phyloP scores from a whole-genome alignment of 148 eudicot genomes.

The Diospyros kaki region DNA sequence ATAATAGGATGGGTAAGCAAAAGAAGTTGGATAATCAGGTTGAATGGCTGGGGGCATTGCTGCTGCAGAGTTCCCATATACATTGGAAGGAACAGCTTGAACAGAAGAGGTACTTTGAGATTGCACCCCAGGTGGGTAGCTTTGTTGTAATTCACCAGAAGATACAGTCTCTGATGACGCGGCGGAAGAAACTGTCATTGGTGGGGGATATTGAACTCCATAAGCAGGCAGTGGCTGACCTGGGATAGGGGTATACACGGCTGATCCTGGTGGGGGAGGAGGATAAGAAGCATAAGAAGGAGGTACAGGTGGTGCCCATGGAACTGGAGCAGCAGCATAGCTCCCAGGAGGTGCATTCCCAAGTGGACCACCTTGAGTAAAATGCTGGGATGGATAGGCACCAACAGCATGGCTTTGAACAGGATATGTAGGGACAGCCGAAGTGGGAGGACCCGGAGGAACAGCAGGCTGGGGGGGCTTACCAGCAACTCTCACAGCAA shows the following conservation, averaged over 20 bases:
- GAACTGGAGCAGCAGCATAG: slow-evolving; percentile 50
- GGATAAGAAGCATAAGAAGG: slow-evolving; percentile 61
- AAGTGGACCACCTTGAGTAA: slow-evolving; percentile 48
- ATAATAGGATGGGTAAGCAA: slow-evolving; percentile 55
- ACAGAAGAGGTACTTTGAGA: slow-evolving; percentile 44
- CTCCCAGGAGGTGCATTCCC: slow-evolving; percentile 40
- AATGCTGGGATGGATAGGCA: slow-evolving; percentile 75
- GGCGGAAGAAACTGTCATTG: slow-evolving; percentile 38
- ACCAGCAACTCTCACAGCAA: slow-evolving; percentile 93
- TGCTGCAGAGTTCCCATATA: slow-evolving; percentile 38
- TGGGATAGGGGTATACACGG: slow-evolving; percentile 46
- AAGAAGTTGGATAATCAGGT: slow-evolving; percentile 50
- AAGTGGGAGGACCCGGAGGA: slow-evolving; percentile 60
- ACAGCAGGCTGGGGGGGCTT: slow-evolving; percentile 73
- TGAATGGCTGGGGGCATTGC: slow-evolving; percentile 39
- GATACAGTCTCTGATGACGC: slow-evolving; percentile 36
- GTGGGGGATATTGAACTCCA: slow-evolving; percentile 60
- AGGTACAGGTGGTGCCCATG: slow-evolving; percentile 79
- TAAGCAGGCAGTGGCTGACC: slow-evolving; percentile 55
- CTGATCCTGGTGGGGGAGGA: slow-evolving; percentile 70
- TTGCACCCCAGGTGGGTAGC: slow-evolving; percentile 59
- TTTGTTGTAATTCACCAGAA: slow-evolving; percentile 46
- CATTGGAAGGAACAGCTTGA: slow-evolving; percentile 38
- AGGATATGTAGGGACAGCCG: slow-evolving; percentile 44
- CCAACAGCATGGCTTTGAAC: slow-evolving; percentile 39